These are phyloP conservation scores for Amphirosellinia nigrospora DNA, from an alignment of 495 filamentous ascomycete genomes.

Conservation along the genomic window DNA sequence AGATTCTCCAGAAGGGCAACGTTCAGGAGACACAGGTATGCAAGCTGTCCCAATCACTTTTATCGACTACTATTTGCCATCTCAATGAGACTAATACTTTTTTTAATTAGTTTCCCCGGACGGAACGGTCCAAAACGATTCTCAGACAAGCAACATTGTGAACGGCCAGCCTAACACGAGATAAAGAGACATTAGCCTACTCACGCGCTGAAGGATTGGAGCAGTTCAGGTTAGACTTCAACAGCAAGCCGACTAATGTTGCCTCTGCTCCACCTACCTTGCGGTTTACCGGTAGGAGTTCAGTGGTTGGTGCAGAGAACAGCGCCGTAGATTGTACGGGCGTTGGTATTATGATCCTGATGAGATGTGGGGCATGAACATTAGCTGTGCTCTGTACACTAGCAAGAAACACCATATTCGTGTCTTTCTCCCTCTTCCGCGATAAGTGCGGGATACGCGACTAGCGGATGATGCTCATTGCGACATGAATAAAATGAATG, in stretches of 20 bases:
- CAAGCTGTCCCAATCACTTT: constrained; percentile 17
- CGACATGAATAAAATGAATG: not conserved
- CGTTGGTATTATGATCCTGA: constrained; percentile 7
- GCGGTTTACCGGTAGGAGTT: not conserved
- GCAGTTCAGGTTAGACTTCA: not conserved
- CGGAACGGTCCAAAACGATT: constrained; percentile 51
- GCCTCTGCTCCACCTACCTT: not conserved
- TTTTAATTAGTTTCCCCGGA: constrained; percentile 45
- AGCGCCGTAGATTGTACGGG: not conserved
- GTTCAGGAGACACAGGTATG: constrained; percentile 72
- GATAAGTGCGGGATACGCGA: not conserved
- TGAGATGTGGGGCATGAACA: not conserved
- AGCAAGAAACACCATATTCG: not conserved
- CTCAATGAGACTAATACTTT: not conserved
- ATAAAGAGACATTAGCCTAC: constrained; percentile 22
- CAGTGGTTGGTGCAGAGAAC: not conserved
- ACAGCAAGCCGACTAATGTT: not conserved
- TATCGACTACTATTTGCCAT: constrained; percentile 6
- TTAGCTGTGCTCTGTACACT: constrained; percentile 11
- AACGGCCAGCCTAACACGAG: constrained; percentile 34
- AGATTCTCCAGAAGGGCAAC: constrained; percentile 79
- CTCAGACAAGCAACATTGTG: constrained; percentile 39
- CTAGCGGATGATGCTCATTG: not conserved
- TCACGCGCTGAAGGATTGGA: not conserved
- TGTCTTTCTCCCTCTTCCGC: constrained; percentile 27